Conservation (phyloP, 805 yeast species). For the Wickerhamiella qilinensis region DNA sequence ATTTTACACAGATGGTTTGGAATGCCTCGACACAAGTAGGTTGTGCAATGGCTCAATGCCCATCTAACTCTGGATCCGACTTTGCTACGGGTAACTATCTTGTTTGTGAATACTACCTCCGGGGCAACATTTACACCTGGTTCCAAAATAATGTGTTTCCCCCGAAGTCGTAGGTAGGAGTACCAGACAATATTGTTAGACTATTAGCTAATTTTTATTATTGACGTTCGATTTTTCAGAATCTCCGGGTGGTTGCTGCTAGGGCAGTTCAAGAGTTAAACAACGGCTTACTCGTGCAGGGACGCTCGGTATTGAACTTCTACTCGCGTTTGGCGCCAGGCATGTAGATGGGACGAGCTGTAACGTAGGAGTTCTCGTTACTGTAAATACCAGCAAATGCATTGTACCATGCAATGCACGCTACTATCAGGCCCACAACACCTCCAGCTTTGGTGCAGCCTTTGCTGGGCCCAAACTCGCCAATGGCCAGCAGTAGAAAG, state of each 20-base stretch:
- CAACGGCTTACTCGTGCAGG: too few species aligned
- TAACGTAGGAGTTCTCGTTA: constrained; percentile 40
- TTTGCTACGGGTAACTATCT: constrained; percentile 31
- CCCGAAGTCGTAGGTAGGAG: not conserved
- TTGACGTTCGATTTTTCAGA: too few species aligned
- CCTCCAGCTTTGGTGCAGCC: constrained; percentile 44
- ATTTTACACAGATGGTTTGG: constrained; percentile 76
- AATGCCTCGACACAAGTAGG: constrained; percentile 43
- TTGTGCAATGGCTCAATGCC: constrained; percentile 54
- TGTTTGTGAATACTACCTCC: constrained; percentile 58
- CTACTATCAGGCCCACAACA: constrained; percentile 39
- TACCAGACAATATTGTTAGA: too few species aligned
- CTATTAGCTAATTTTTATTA: too few species aligned
- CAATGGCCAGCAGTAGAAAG: constrained; percentile 37
- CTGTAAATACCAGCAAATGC: constrained; percentile 50
- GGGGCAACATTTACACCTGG: constrained; percentile 38
- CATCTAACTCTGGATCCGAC: not conserved
- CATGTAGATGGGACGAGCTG: constrained; percentile 32
- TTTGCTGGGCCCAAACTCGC: constrained; percentile 19
- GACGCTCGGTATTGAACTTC: too few species aligned
- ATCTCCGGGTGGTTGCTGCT: too few species aligned
- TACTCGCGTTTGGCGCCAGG: constrained; percentile 25
- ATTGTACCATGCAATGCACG: constrained; percentile 47
- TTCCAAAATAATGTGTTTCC: constrained; percentile 5
- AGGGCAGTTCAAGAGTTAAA: too few species aligned